Base-by-base conservation (phyloP, 495 filamentous ascomycete species). In the Aspergillus affinis region DNA sequence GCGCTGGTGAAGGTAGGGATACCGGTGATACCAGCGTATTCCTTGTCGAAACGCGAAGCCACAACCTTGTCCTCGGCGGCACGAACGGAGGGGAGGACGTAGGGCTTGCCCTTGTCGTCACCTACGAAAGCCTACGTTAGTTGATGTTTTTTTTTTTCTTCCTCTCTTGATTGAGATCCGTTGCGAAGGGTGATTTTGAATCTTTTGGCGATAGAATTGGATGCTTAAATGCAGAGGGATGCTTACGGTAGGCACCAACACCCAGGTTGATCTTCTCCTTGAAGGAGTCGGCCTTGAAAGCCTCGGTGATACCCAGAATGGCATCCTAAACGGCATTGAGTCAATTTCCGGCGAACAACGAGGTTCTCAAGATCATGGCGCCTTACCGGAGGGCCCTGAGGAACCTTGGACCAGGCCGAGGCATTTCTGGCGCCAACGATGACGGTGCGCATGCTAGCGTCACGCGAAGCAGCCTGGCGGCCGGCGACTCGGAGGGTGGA, bases 21-120 rank as follows among this genome's bases (percentile, higher is more conserved):
- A 81, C 94, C 94, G 36, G 94, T 97, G 75, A 98, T 98, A 65
- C 90, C 91, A 54, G 95, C 92, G 71, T 98, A 98, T 76, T 98
- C 94, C 81, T 98, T 97, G 84, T 98, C 93, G 61, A 92, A 72
- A 50, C 81, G 80, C 60, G 84, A 84, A 13, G 85, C 75, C 47
- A 97, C 81, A 62, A 98, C 82, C 76, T 90, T 90, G 74, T 93
- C 84, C 81, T 98, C 94, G 55, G 94, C 94, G 61, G 86, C 75
- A 68, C 85, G 86, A 57, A 98, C 94, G 32, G 94, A 97, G 47
- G 93, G 94, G 52, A 98, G 89, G 56, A 98, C 93, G 74, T 93
- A 97, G 30, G 94, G 94, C 82, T 97, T 97, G 67, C 94, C 94
- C 76, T 90, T 80, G 83, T 97, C 92, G 73, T 98, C 94, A 75